Conservation (phyloP, 2,329 filamentous ascomycete species). For the Colletotrichum musae region DNA sequence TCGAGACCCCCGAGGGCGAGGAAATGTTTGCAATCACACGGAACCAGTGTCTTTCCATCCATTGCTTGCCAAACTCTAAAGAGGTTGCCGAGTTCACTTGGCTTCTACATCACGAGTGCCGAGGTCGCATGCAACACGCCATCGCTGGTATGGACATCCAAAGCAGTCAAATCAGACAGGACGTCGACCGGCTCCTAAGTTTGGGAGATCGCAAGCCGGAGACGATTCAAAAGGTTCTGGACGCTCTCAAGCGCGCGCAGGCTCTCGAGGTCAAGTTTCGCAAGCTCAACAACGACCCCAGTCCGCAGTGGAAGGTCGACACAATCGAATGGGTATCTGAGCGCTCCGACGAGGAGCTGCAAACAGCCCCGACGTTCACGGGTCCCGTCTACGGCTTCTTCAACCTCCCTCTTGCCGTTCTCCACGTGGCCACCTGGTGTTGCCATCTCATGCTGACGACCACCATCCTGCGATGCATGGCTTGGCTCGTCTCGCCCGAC, state of each 20-base stretch:
- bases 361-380: slow-evolving; percentile 20
- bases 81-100: slow-evolving; percentile 43
- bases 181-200: slow-evolving; percentile 38
- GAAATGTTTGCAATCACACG: slow-evolving; percentile 45
- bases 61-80: slow-evolving; percentile 41
- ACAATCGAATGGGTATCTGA: slow-evolving; percentile 34
- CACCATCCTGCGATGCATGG: slow-evolving; percentile 44
- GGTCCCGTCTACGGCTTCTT: slow-evolving; percentile 44
- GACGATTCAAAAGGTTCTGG: slow-evolving; percentile 37
- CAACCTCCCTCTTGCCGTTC: slow-evolving; percentile 40
- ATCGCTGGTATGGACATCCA: slow-evolving; percentile 43
- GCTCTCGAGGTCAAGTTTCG: slow-evolving; percentile 38
- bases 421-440: slow-evolving; percentile 43
- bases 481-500: slow-evolving; percentile 43
- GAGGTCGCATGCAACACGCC: slow-evolving; percentile 41
- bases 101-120: slow-evolving; percentile 43
- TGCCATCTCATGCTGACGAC: slow-evolving; percentile 45
- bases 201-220: slow-evolving; percentile 35
- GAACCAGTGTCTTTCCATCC: slow-evolving; percentile 43
- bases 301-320: slow-evolving; percentile 39
- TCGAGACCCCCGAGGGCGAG: slow-evolving; percentile 42
- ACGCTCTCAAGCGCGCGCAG: slow-evolving; percentile 37
- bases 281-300: slow-evolving; percentile 40
- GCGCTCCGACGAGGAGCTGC: slow-evolving; percentile 38
- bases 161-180: slow-evolving; percentile 43